These are phyloP conservation scores for Collybia nuda DNA, from an alignment of 768 basidiomycete genomes.

Conservation along the genomic window DNA sequence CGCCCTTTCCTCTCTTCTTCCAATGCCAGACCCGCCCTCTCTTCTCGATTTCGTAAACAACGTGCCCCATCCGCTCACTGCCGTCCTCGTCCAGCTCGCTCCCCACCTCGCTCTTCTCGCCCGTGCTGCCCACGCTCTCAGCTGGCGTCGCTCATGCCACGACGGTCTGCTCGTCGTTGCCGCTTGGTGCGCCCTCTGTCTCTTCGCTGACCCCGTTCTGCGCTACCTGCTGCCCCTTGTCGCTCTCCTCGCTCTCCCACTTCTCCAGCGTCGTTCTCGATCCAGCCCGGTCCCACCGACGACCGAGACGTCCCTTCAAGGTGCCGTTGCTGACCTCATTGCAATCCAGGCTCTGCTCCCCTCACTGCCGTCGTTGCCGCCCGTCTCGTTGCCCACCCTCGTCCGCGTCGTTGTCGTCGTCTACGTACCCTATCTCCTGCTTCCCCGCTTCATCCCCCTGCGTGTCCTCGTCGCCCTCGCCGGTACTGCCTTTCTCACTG, in stretches of 20 bases:
- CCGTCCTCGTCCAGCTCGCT: slow-evolving; percentile 60
- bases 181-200: slow-evolving; percentile 76
- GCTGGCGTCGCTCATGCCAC: slow-evolving; percentile 60
- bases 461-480: slow-evolving; percentile 57
- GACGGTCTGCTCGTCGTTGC: slow-evolving; percentile 68
- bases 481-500: slow-evolving; percentile 59
- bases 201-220: slow-evolving; percentile 52
- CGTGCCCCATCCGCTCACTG: slow-evolving; percentile 62
- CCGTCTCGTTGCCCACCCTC: slow-evolving; percentile 27
- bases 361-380: slow-evolving; percentile 27
- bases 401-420: slow-evolving; percentile 57
- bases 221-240: slow-evolving; percentile 28
- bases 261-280: slow-evolving; percentile 5
- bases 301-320: slow-evolving; percentile 56
- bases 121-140: slow-evolving; percentile 44
- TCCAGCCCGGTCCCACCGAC: slow-evolving; percentile 28
- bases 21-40: slow-evolving; percentile 1
- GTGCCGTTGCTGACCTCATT: slow-evolving; percentile 63
- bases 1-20: background rate
- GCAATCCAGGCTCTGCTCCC: slow-evolving; percentile 63
- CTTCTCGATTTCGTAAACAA: slow-evolving; percentile 47
- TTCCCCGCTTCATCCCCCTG: slow-evolving; percentile 62
- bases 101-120: slow-evolving; percentile 49
- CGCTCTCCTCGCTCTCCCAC: background rate
- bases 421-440: slow-evolving; percentile 65